phyloP scores from a whole-genome alignment of 2,329 filamentous ascomycete species.

The Botrytis medusae region DNA sequence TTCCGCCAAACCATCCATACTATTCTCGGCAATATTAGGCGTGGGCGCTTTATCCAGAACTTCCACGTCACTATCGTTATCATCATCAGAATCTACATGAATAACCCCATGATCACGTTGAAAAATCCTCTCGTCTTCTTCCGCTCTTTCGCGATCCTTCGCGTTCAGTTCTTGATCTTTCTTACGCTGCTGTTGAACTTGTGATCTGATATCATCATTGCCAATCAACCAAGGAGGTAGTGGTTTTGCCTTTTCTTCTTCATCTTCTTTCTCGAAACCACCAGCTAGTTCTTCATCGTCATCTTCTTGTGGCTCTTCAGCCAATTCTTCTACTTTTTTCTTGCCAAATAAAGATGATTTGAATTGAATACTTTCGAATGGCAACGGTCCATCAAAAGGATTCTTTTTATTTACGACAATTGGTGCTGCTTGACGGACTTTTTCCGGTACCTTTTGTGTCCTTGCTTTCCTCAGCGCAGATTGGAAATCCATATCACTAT shows the following conservation, averaged over 20 bases:
- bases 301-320: constrained; percentile 30
- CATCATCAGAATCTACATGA: constrained; percentile 62
- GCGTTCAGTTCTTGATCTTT: constrained; percentile 62
- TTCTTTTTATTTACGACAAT: constrained; percentile 56
- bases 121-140: constrained; percentile 54
- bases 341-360: constrained; percentile 59
- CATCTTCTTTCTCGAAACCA: constrained; percentile 42
- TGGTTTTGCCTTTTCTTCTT: constrained; percentile 46
- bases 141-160: constrained; percentile 57
- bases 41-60: constrained; percentile 51
- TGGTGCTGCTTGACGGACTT: constrained; percentile 41
- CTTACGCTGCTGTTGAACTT: constrained; percentile 57
- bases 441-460: constrained; percentile 52
- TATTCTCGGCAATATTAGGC: constrained; percentile 18
- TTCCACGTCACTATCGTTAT: constrained; percentile 47
- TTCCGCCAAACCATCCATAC: constrained; percentile 37
- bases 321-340: constrained; percentile 36
- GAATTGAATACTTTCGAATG: constrained; percentile 83
- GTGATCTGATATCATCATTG: constrained; percentile 63
- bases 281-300: constrained; percentile 40
- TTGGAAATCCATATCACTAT: constrained; percentile 78
- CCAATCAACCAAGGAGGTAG: constrained; percentile 75
- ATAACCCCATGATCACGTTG: constrained; percentile 54
- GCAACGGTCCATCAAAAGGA: constrained; percentile 76
- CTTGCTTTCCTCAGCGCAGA: constrained; percentile 72